Percentiles rank a stretch among this genome's conserved stretches.
phyloP scores from a whole-genome alignment of 495 filamentous ascomycete genomes.

The Neurospora discreta region DNA sequence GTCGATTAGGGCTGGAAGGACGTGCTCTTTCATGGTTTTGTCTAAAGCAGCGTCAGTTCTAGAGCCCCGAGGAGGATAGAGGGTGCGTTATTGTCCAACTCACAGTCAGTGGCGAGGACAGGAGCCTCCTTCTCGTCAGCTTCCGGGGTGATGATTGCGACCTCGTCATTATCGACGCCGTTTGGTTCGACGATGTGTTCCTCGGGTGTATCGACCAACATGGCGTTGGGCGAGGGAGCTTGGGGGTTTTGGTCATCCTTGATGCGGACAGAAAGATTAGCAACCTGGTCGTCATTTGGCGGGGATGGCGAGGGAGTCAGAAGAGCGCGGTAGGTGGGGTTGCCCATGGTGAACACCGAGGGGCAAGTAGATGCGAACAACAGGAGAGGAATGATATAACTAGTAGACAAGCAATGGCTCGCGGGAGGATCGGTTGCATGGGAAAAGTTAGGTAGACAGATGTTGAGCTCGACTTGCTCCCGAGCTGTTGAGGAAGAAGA shows the following conservation, averaged over 20 bases:
- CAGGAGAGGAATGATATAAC: background rate
- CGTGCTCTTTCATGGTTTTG: conserved; percentile 70
- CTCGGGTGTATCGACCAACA: conserved; percentile 63
- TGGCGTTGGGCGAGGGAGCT: conserved; percentile 39
- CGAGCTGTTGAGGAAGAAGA: background rate
- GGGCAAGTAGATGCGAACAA: background rate
- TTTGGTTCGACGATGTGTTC: conserved; percentile 49
- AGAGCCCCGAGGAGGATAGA: background rate
- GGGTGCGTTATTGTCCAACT: conserved; percentile 18
- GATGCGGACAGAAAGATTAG: conserved; percentile 17
- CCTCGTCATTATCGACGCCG: conserved; percentile 66
- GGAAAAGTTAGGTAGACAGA: background rate
- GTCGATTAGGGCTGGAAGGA: conserved; percentile 52
- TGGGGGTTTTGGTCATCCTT: conserved; percentile 29
- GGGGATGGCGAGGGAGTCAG: conserved; percentile 5
- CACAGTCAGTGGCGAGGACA: conserved; percentile 58
- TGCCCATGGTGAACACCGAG: background rate
- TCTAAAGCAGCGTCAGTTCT: conserved; percentile 38
- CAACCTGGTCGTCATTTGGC: conserved; percentile 8
- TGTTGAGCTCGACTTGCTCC: background rate
- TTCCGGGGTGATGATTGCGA: conserved; percentile 69
- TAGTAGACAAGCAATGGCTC: background rate
- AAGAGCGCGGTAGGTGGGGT: background rate
- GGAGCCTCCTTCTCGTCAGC: conserved; percentile 29
- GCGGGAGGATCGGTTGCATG: background rate